A percentile compares a stretch with the other conserved stretches of the same genome.
Evolutionary conservation across 139 green algal species (phyloP).

Genomic region (Mychonastes homosphaera): DNA sequence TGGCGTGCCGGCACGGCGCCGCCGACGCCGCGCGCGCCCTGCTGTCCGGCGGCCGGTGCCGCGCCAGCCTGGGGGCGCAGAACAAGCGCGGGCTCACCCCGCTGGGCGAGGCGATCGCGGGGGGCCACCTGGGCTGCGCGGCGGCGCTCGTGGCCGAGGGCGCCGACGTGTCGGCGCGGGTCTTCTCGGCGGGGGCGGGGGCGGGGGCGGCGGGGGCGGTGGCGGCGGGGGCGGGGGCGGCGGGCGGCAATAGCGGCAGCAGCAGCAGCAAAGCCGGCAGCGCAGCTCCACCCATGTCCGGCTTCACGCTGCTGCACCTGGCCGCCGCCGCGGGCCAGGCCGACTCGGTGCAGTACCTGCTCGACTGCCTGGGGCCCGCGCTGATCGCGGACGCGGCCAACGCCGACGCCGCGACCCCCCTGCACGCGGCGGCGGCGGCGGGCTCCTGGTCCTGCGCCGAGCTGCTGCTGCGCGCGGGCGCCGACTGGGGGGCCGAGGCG

Average conservation of each 20-base stretch:
- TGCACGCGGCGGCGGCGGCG: conserved; percentile 39
- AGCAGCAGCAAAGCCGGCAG: background rate
- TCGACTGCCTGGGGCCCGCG: background rate
- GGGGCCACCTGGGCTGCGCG: conserved; percentile 14
- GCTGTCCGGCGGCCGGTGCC: background rate
- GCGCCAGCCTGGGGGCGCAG: conserved; percentile 20
- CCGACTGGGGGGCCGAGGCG: no score
- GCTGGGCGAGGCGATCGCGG: conserved; percentile 41
- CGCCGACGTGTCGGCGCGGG: conserved; percentile 5
- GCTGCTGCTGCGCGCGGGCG: conserved; percentile 41
- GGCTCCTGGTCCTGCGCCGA: conserved; percentile 16
- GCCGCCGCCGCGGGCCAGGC: conserved; percentile 30
- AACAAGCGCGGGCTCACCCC: conserved; percentile 55
- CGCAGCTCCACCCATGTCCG: background rate
- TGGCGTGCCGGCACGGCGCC: conserved; percentile 32
- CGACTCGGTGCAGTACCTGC: conserved; percentile 11
- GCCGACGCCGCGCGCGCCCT: conserved; percentile 1
- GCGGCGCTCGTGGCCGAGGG: conserved; percentile 11
- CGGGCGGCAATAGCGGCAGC: background rate
- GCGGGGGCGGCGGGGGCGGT: conserved; percentile 1
- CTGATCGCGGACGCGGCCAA: conserved; percentile 13
- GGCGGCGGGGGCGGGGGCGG: background rate
- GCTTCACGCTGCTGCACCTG: conserved; percentile 45
- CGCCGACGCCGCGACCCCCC: conserved; percentile 14
- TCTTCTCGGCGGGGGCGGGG: conserved; percentile 13